A percentile compares a stretch with the other conserved stretches of the same genome.
Conservation (phyloP, 208 protist species). For the Lotmaria passim region DNA sequence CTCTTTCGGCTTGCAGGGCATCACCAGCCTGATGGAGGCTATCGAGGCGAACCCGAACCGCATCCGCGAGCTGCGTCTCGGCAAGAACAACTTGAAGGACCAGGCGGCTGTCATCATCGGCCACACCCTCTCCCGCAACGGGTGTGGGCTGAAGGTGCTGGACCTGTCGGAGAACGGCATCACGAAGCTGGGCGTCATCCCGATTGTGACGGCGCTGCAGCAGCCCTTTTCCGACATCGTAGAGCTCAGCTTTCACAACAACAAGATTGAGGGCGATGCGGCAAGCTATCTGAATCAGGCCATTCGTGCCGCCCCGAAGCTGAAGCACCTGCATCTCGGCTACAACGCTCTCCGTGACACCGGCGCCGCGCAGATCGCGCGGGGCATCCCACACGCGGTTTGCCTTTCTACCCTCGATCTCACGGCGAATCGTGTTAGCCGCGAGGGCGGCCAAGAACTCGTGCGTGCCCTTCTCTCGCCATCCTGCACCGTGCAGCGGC, state of each 20-base stretch:
- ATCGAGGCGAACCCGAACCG: conserved; percentile 77
- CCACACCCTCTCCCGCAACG: conserved; percentile 64
- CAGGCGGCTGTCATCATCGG: conserved; percentile 82
- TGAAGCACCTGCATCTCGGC: conserved; percentile 90
- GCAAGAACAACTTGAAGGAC: conserved; percentile 88
- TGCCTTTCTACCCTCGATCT: conserved; percentile 85
- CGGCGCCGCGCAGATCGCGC: conserved; percentile 69
- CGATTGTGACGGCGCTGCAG: conserved; percentile 70
- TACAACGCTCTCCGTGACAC: conserved; percentile 87
- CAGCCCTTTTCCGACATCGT: conserved; percentile 69
- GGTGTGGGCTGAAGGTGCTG: conserved; percentile 86
- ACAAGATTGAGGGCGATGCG: conserved; percentile 84
- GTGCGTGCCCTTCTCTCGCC: conserved; percentile 57
- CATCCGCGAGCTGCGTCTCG: conserved; percentile 85
- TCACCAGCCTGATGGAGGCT: conserved; percentile 81
- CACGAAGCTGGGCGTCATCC: conserved; percentile 82
- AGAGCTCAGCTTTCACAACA: conserved; percentile 91
- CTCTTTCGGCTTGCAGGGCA: conserved; percentile 75
- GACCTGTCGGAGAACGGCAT: conserved; percentile 89
- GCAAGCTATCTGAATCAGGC: conserved; percentile 65
- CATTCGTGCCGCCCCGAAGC: conserved; percentile 51
- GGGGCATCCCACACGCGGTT: conserved; percentile 52
- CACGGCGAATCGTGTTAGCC: conserved; percentile 86
- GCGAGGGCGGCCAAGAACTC: conserved; percentile 67
- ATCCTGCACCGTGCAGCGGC: conserved; percentile 76